A percentile compares a stretch with the other conserved stretches of the same genome.
These are phyloP conservation scores for Puccinia horiana DNA, from an alignment of 1,284 basidiomycete species.

Conservation along the genomic window DNA sequence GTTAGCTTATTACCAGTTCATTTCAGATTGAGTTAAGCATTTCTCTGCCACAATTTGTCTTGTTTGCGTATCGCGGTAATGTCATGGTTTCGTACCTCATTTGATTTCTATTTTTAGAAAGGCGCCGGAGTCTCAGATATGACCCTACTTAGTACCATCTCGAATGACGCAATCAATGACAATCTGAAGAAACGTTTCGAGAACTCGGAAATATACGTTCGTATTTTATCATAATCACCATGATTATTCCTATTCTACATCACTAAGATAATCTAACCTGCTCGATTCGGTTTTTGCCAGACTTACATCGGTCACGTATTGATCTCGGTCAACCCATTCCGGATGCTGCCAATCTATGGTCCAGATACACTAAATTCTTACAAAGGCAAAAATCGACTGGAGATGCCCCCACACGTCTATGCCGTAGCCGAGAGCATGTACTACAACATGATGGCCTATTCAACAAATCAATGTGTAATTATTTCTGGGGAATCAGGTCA, in stretches of 20 bases:
- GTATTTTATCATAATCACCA: conserved; percentile 51
- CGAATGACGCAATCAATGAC: conserved; percentile 96
- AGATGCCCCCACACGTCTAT: conserved; percentile 97
- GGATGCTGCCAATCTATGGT: conserved; percentile 83
- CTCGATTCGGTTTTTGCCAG: conserved; percentile 54
- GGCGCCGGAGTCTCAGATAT: conserved; percentile 92
- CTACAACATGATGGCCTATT: conserved; percentile 99
- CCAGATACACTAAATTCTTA: conserved; percentile 82
- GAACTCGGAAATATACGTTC: conserved; percentile 86
- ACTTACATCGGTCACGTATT: conserved; percentile 97
- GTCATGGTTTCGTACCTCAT: background rate
- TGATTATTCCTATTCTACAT: background rate
- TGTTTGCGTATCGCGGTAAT: background rate
- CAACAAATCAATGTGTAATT: conserved; percentile 99
- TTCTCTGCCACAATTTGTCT: background rate
- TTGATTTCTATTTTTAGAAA: conserved; percentile 51
- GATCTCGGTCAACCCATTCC: conserved; percentile 98
- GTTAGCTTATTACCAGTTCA: background rate
- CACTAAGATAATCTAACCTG: background rate
- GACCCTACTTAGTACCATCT: conserved; percentile 95
- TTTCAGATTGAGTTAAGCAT: conserved; percentile 6
- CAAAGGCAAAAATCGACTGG: conserved; percentile 95
- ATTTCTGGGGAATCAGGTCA: conserved; percentile 87
- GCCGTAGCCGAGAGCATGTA: conserved; percentile 94
- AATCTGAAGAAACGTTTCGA: conserved; percentile 96